Base-by-base conservation (phyloP, 441 rosid genomes). In the Gossypium schwendimanii region DNA sequence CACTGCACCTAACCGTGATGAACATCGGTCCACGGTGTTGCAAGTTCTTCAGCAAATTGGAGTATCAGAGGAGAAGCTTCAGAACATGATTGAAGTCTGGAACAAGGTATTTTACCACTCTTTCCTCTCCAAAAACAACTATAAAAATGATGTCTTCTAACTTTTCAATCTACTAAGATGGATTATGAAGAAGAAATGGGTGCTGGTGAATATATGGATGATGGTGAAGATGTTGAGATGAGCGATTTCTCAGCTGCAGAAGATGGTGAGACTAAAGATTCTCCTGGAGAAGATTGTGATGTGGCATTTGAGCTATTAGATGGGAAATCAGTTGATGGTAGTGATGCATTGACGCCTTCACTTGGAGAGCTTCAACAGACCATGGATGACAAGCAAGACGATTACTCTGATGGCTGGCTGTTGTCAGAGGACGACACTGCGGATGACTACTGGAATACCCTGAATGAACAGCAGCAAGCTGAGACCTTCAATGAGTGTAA, bases 71-170 rank as follows among this genome's bases (percentile, higher is more conserved):
- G 97, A 89, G 81, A 94, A 91, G 86, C 84, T 89, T 65, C 62
- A 84, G 75, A 85, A 88, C 71, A 91, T 94, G 96, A 84, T 92
- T 74, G 96, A 94, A 88, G 98, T 87, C 68, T 92, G 98, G 99
- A 94, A 92, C 73, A 92, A 94, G 92, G 99, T 91, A 79, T 61
- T 28, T 52, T 17, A 52, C 15, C 7, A 2, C 54, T 36, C 0
- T 63, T 12, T 67, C 4, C 70, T 33, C 21, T 55, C 24, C 67
- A 52, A 54, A 36, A 53, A 14, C 6, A 15, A 36, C 14, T 31
- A 53, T 20, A 14, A 39, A 44, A 65, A 28, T 39, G 1, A 20
- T 45, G 52, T 31, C 31, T 73, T 39, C n/a, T 66, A 17, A 72
- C 70, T 21, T 63, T 59, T 4, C 63, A 23, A 23, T 1, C 23